Evolutionary conservation across 768 basidiomycete species (phyloP).

Genomic region (Paxillus involutus): DNA sequence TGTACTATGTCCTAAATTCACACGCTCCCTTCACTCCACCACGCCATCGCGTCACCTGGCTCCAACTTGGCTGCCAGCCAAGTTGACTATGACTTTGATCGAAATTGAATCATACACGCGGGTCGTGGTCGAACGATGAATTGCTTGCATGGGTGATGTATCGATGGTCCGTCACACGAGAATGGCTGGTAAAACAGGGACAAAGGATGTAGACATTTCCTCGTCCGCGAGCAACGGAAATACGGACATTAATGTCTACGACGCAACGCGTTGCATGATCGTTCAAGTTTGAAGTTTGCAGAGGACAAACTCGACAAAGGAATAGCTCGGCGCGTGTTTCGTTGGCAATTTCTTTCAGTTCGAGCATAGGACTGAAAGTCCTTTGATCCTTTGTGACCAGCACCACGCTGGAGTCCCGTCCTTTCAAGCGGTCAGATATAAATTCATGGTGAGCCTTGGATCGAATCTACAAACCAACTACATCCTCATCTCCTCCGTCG

Average conservation of each 20-base stretch:
- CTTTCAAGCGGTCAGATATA: constrained; percentile 20
- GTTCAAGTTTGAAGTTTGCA: not conserved
- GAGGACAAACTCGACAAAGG: not conserved
- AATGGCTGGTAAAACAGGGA: not conserved
- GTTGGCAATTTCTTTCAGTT: constrained; percentile 18
- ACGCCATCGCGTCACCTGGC: too few relatives aligned
- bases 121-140: too few relatives aligned
- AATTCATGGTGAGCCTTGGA: constrained; percentile 16
- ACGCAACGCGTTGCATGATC: not conserved
- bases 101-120: too few relatives aligned
- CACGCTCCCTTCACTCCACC: too few relatives aligned
- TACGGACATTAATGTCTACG: not conserved
- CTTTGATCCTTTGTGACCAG: constrained; percentile 25
- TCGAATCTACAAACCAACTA: not conserved
- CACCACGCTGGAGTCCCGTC: constrained; percentile 8
- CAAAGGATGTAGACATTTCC: constrained; percentile 13
- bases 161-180: constrained; percentile 6
- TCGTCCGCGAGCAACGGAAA: not conserved
- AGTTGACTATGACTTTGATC: too few relatives aligned
- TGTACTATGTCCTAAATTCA: too few relatives aligned
- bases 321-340: not conserved
- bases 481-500: constrained; percentile 10
- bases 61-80: too few relatives aligned
- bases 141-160: too few relatives aligned
- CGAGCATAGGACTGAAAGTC: not conserved